These are phyloP conservation scores for Talaromyces thailandensis DNA, from an alignment of 495 filamentous ascomycete species.

Conservation along the genomic window DNA sequence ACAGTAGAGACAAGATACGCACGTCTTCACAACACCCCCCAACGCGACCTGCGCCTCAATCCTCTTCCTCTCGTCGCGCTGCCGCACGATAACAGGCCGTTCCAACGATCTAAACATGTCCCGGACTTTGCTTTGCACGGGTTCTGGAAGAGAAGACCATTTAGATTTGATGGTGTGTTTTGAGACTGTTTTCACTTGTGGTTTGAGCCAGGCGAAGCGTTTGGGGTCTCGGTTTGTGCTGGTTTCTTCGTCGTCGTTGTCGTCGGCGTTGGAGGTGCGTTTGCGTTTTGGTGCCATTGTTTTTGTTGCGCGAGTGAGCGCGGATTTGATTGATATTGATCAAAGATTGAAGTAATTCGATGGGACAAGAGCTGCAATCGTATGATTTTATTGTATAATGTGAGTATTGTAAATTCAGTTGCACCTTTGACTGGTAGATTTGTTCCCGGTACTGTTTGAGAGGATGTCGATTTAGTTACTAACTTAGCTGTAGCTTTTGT, in stretches of 20 bases:
- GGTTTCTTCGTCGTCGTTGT: constrained; percentile 12
- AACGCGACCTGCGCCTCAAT: constrained; percentile 47
- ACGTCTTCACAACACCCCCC: constrained; percentile 39
- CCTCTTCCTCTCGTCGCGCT: constrained; percentile 45
- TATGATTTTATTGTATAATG: no score
- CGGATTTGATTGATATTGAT: no score
- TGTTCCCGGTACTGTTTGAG: no score
- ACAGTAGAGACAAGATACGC: constrained; percentile 13
- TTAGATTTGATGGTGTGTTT: constrained; percentile 47
- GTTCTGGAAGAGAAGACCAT: constrained; percentile 47
- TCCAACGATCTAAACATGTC: constrained; percentile 45
- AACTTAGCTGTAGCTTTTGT: no score
- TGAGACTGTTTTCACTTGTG: constrained; percentile 42
- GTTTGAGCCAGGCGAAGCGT: constrained; percentile 36
- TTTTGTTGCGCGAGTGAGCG: background rate
- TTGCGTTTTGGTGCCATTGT: constrained; percentile 14
- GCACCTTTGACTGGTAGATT: no score
- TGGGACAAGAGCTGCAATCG: background rate
- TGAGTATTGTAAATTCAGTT: no score
- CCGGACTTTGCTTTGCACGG: constrained; percentile 41
- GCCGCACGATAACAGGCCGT: constrained; percentile 44
- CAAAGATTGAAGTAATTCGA: no score
- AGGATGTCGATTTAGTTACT: background rate
- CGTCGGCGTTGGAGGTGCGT: constrained; percentile 12
- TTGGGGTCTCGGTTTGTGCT: constrained; percentile 12